Conservation (phyloP, 257 asterid species). For the Penstemon davidsonii region DNA sequence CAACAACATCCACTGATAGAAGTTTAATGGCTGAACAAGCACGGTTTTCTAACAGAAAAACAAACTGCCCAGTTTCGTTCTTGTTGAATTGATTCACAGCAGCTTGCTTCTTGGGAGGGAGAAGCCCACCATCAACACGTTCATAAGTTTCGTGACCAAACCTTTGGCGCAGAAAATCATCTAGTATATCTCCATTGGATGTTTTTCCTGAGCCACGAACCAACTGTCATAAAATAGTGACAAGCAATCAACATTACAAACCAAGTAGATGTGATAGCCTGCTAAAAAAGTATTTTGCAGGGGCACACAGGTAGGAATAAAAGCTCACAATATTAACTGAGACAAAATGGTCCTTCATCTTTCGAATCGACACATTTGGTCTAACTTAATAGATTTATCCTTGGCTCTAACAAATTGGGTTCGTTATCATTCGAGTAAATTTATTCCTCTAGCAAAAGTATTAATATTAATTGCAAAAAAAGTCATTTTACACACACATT, state of each 20-base stretch:
- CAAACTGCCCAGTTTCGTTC: slow-evolving; percentile 64
- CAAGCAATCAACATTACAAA: slow-evolving; percentile 23
- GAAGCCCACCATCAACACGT: slow-evolving; percentile 51
- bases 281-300: slow-evolving; percentile 7
- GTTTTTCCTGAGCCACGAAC: slow-evolving; percentile 39
- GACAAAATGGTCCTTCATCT: no score
- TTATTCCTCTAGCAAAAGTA: no score
- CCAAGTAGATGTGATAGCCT: slow-evolving; percentile 12
- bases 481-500: no score
- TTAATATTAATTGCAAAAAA: no score
- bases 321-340: no score
- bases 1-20: slow-evolving; percentile 55
- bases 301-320: slow-evolving; percentile 11
- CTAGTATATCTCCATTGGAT: slow-evolving; percentile 66
- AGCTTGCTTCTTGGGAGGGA: slow-evolving; percentile 61
- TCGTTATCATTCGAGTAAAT: no score
- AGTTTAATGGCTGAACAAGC: slow-evolving; percentile 68
- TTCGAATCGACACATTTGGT: no score
- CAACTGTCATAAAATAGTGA: slow-evolving; percentile 43
- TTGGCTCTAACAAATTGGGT: no score
- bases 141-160: slow-evolving; percentile 68
- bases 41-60: slow-evolving; percentile 79
- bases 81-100: slow-evolving; percentile 65
- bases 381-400: no score
- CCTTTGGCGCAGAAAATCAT: slow-evolving; percentile 63